Percentiles rank a stretch among this genome's conserved stretches.
phyloP scores from a whole-genome alignment of 1,139 yeast species.

The Blastobotrys aristatus region DNA sequence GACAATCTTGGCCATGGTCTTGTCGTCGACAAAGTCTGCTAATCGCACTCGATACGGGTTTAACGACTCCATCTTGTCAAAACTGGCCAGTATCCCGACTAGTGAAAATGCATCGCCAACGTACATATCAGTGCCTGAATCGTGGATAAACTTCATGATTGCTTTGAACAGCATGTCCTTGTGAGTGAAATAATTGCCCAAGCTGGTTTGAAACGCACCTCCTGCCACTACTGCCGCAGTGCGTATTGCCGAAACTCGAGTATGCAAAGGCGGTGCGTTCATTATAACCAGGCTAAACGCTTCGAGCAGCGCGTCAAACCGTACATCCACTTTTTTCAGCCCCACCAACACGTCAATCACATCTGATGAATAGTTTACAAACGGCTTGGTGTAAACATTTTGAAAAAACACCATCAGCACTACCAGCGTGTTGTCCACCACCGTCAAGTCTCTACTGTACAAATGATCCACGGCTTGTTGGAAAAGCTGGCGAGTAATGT shows the following conservation, averaged over 20 bases:
- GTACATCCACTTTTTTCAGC: conserved; percentile 32
- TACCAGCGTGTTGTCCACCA: conserved; percentile 26
- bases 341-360: conserved; percentile 36
- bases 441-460: conserved; percentile 19
- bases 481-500: conserved; percentile 28
- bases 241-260: conserved; percentile 32
- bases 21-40: conserved; percentile 38
- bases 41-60: conserved; percentile 37
- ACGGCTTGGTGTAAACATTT: conserved; percentile 29
- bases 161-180: conserved; percentile 36
- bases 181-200: conserved; percentile 34
- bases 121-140: conserved; percentile 24
- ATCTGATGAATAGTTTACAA: conserved; percentile 32
- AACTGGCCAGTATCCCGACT: conserved; percentile 36
- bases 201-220: conserved; percentile 33
- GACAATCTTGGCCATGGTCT: conserved; percentile 33
- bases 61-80: conserved; percentile 34
- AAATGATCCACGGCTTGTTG: conserved; percentile 27
- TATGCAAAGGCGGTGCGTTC: conserved; percentile 19
- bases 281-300: conserved; percentile 25
- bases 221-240: conserved; percentile 33
- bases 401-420: conserved; percentile 31
- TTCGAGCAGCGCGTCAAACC: conserved; percentile 30
- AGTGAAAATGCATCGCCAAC: conserved; percentile 36
- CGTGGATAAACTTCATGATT: conserved; percentile 32